phyloP scores from a whole-genome alignment of 2,329 filamentous ascomycete species.

The Trichoderma koningii region DNA sequence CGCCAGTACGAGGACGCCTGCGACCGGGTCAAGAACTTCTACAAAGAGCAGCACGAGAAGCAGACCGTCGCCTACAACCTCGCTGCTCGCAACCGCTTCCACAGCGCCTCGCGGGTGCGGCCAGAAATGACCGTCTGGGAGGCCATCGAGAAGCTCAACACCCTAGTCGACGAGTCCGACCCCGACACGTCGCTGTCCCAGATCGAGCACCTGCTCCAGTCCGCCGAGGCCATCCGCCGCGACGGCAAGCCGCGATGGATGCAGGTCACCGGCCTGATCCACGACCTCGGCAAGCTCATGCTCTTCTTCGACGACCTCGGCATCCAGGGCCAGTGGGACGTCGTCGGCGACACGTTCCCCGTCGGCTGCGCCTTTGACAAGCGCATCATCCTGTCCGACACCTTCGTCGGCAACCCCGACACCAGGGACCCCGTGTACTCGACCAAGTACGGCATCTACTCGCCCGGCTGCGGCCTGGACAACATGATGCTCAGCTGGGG shows the following conservation, averaged over 20 bases:
- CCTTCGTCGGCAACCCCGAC: slow-evolving; percentile 78
- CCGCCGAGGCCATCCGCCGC: slow-evolving; percentile 83
- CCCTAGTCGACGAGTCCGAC: slow-evolving; percentile 86
- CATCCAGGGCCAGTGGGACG: slow-evolving; percentile 89
- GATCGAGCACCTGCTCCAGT: slow-evolving; percentile 87
- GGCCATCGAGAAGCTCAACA: slow-evolving; percentile 90
- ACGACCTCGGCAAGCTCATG: slow-evolving; percentile 78
- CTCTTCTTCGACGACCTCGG: slow-evolving; percentile 67
- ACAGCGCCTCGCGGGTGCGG: slow-evolving; percentile 60
- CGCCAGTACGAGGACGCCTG: slow-evolving; percentile 82
- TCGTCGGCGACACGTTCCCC: slow-evolving; percentile 84
- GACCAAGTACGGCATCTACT: slow-evolving; percentile 79
- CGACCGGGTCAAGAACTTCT: slow-evolving; percentile 84
- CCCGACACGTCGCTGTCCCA: slow-evolving; percentile 85
- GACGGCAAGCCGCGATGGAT: slow-evolving; percentile 84
- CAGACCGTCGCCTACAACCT: slow-evolving; percentile 85
- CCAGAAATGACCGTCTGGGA: slow-evolving; percentile 85
- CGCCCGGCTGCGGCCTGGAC: slow-evolving; percentile 75
- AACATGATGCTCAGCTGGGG: slow-evolving; percentile 91
- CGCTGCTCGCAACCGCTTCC: slow-evolving; percentile 63
- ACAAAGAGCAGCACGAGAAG: slow-evolving; percentile 69
- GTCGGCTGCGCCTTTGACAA: slow-evolving; percentile 75
- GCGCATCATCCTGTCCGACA: slow-evolving; percentile 77
- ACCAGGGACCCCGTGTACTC: slow-evolving; percentile 68
- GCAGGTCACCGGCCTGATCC: slow-evolving; percentile 75